Evolutionary conservation across 75 land plant species (phyloP), one percentile per base, ranked within the genome.

Genomic region (Isoetes taiwanensis): DNA sequence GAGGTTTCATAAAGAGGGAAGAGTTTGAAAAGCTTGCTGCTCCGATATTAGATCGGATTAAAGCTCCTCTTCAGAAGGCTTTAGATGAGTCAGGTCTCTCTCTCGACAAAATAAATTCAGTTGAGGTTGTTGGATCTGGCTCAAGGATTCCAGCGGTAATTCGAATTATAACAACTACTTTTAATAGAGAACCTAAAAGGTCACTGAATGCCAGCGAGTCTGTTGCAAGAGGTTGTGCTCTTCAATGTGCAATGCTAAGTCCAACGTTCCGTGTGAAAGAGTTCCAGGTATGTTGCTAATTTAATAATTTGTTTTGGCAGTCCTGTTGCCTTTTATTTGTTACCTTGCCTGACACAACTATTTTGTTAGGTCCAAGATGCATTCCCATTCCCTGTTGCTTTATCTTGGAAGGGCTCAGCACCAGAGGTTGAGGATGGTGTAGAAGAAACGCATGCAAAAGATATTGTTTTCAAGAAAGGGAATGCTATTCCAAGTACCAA

Each of bases 191-290:
- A 52, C 91, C 91, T 4, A 69, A 81, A 30, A 69, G 91, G 16
- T 83, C 91, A 12, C 76, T 86, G 84, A 86, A 86, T 72, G 91
- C 91, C 3, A 86, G 91, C 63, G 91, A 86, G 41, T 80, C 83
- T 66, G 79, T 88, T 34, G 90, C 90, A 24, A 72, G 80, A 8
- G 95, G 95, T 0, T 73, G 75, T 68, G 90, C 90, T 16, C 74
- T 88, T 2, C 80, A 88, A 40, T 88, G 95, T 73, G 95, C 95
- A 12, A 84, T 84, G 61, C 78, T 88, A 11, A 88, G 95, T 39
- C 95, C 95, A 6, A 88, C 95, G 2, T 88, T 84, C 38, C 76
- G 77, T 74, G 95, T 88, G 17, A 75, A 85, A 10, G 95, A 88
- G 2, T 88, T 88, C 58, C 82, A 85, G 95, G 95, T 88, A 67